A percentile compares a stretch with the other conserved stretches of the same genome.
These are phyloP conservation scores for Lagenaria siceraria DNA, from an alignment of 306 rosid species.

Conservation along the genomic window DNA sequence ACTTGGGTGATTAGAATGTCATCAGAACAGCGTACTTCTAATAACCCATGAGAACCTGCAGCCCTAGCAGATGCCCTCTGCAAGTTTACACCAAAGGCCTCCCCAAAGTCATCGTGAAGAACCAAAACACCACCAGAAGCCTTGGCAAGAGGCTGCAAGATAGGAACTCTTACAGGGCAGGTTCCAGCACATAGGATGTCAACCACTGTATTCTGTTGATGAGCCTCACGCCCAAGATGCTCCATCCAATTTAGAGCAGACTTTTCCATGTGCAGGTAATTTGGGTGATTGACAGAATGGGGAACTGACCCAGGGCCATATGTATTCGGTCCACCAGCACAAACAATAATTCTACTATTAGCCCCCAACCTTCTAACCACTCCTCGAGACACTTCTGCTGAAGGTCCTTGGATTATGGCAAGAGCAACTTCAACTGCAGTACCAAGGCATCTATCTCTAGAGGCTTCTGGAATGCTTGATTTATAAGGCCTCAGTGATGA, in stretches of 20 bases:
- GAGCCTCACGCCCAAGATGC: slow-evolving; percentile 75
- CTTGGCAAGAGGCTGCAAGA: slow-evolving; percentile 90
- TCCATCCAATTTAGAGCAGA: slow-evolving; percentile 93
- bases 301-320: slow-evolving; percentile 97
- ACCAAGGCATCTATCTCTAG: slow-evolving; percentile 93
- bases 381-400: slow-evolving; percentile 90
- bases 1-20: slow-evolving; percentile 75
- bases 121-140: slow-evolving; percentile 91
- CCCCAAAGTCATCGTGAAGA: slow-evolving; percentile 98
- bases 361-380: slow-evolving; percentile 77
- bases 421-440: slow-evolving; percentile 97
- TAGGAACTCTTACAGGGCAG: slow-evolving; percentile 93
- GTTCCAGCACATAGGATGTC: slow-evolving; percentile 97
- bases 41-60: slow-evolving; percentile 80
- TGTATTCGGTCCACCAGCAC: slow-evolving; percentile 95
- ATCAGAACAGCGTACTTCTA: slow-evolving; percentile 74
- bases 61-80: slow-evolving; percentile 93
- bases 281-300: slow-evolving; percentile 77
- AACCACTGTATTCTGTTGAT: slow-evolving; percentile 58
- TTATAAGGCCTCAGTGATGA: slow-evolving; percentile 83
- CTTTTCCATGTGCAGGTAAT: slow-evolving; percentile 89
- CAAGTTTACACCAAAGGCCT: slow-evolving; percentile 97
- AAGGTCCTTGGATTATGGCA: slow-evolving; percentile 85
- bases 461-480: slow-evolving; percentile 65
- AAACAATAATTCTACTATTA: slow-evolving; percentile 78